Evolutionary conservation across 2,329 filamentous ascomycete genomes (phyloP), one percentile per base, ranked within the genome.

Genomic region (Colletotrichum horii): DNA sequence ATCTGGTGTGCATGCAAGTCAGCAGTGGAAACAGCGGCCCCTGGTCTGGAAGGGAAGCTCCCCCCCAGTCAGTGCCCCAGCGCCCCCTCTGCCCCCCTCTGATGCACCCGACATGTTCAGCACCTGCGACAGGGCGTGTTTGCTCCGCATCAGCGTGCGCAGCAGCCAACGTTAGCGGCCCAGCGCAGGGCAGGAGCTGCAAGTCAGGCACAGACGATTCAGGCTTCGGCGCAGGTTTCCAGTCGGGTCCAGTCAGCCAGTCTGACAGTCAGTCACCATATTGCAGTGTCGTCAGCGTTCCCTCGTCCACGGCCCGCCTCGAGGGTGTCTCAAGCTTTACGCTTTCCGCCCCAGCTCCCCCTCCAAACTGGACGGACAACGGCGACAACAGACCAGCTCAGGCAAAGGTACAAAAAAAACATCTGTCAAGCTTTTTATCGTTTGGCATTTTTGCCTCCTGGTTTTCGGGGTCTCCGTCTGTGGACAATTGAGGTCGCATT

Each of bases 301-400:
- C 38, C 70, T 43, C 34, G 72, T 64, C 67, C 55, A 43, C 61
- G 61, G 55, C 48, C 73, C 56, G 69, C 55, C 48, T 66, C 56
- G 38, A 61, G 36, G 22, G 28, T 75, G 73, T 75, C 72, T 75
- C 72, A 75, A 72, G 72, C 69, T 72, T 67, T 52, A 34, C 43
- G 19, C 11, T 62, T 70, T 32, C 58, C 58, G 58, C 58, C 58
- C 67, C 71, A 70, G 32, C 58, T 70, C 26, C 69, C 58, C 66
- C 65, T 72, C 30, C 36, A 28, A 52, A 22, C 43, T 52, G 43
- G 43, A 52, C 43, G 43, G 43, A 52, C 43, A 22, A 24, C 43
- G n/a, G 19, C 28, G 43, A 56, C 56, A 32, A 24, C 43, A 68
- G 55, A 48, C 22, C 48, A 68, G 48, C 24, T 12, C 22, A 38